phyloP scores from a whole-genome alignment of 768 basidiomycete genomes.

The Tylopilus sp. region DNA sequence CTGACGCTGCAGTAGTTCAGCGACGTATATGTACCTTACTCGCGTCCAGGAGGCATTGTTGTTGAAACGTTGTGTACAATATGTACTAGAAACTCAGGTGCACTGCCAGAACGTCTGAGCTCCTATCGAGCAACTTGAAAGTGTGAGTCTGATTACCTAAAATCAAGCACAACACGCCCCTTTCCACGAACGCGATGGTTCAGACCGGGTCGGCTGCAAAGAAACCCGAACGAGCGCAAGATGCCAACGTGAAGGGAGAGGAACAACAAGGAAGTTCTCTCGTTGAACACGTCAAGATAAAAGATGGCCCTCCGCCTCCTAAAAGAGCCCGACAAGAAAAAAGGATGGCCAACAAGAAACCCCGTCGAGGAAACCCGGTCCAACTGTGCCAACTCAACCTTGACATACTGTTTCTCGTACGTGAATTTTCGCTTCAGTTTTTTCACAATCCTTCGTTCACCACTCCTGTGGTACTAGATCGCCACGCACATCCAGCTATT shows the following conservation, averaged over 20 bases:
- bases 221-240: background rate
- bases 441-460: background rate
- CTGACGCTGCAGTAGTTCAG: no score
- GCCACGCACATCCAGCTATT: conserved; percentile 36
- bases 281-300: background rate
- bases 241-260: background rate
- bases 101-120: no score
- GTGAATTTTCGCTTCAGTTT: background rate
- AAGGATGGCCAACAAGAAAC: background rate
- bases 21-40: no score
- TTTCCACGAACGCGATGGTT: background rate
- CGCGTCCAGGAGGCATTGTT: no score
- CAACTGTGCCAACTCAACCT: conserved; percentile 1
- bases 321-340: background rate
- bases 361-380: background rate
- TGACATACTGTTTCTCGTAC: conserved; percentile 5
- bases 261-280: background rate
- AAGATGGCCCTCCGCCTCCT: background rate
- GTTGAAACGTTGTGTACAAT: no score
- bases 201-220: background rate
- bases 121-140: no score
- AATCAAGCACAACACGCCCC: background rate
- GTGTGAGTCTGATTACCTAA: no score
- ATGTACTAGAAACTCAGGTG: no score
- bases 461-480: conserved; percentile 28